These are phyloP conservation scores for Trametes maxima DNA, from an alignment of 768 basidiomycete genomes.

Conservation along the genomic window DNA sequence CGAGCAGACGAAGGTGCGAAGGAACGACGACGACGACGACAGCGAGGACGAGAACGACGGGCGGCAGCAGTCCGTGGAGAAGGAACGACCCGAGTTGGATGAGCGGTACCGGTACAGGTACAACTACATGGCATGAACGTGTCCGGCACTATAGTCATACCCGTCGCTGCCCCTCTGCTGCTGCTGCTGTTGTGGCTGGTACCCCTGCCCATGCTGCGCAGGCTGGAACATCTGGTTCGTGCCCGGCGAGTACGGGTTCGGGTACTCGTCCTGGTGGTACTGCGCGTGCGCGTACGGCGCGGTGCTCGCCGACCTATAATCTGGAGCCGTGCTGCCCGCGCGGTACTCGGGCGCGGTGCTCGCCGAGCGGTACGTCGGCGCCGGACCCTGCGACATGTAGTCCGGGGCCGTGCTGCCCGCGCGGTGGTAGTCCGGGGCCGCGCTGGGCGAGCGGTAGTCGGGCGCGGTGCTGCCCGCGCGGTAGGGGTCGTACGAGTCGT, in stretches of 20 bases:
- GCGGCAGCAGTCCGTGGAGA: neutral
- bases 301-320: constrained; percentile 1
- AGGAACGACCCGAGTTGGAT: neutral
- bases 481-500: constrained; percentile 23
- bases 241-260: constrained; percentile 19
- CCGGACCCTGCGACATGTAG: constrained; percentile 7
- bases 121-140: constrained; percentile 33
- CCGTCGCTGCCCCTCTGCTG: constrained; percentile 16
- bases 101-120: neutral
- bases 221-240: constrained; percentile 18
- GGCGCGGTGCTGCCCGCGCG: constrained; percentile 15
- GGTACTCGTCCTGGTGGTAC: constrained; percentile 16
- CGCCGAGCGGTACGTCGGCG: neutral
- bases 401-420: constrained; percentile 16
- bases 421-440: constrained; percentile 17
- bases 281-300: constrained; percentile 12
- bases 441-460: constrained; percentile 20
- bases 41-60: neutral
- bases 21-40: constrained; percentile 5
- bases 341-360: constrained; percentile 11
- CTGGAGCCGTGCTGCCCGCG: constrained; percentile 13
- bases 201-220: constrained; percentile 7
- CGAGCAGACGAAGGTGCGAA: neutral
- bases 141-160: constrained; percentile 29
- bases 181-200: constrained; percentile 7